Conservation (phyloP, 768 basidiomycete species). For the Boletus vinaceobasis region DNA sequence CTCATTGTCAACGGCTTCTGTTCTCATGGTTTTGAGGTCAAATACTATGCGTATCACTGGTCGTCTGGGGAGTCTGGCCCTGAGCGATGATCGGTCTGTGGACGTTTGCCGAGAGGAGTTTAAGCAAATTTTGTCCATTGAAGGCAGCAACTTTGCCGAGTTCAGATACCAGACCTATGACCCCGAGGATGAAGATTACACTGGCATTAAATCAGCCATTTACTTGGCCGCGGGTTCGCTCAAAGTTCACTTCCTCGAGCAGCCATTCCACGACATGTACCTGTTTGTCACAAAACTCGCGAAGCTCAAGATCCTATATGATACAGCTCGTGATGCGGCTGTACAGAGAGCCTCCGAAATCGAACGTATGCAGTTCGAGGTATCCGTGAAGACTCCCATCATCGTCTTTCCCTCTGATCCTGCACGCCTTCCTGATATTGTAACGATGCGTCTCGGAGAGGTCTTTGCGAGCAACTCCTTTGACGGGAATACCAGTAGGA, state of each 20-base stretch:
- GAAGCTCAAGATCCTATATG: conserved; percentile 89
- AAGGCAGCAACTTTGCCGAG: conserved; percentile 91
- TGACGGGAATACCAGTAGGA: conserved; percentile 51
- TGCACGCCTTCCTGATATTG: conserved; percentile 55
- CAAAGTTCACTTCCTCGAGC: conserved; percentile 83
- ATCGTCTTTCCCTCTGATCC: conserved; percentile 79
- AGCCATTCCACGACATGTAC: conserved; percentile 87
- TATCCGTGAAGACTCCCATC: conserved; percentile 92
- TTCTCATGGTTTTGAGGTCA: conserved; percentile 66
- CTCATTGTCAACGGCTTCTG: conserved; percentile 86
- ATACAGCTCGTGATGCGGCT: conserved; percentile 89
- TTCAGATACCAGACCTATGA: conserved; percentile 93
- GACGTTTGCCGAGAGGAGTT: conserved; percentile 60
- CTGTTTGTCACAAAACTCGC: conserved; percentile 82
- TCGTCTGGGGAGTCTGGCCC: conserved; percentile 75
- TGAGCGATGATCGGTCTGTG: conserved; percentile 67
- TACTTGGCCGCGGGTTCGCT: conserved; percentile 84
- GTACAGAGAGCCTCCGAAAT: conserved; percentile 91
- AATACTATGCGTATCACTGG: conserved; percentile 77
- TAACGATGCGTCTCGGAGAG: conserved; percentile 85
- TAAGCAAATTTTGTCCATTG: conserved; percentile 86
- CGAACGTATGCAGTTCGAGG: conserved; percentile 88
- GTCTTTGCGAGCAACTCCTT: conserved; percentile 79
- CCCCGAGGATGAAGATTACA: conserved; percentile 61
- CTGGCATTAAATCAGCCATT: conserved; percentile 81